Percentiles rank a stretch among this genome's conserved stretches.
phyloP scores from a whole-genome alignment of 1,139 yeast genomes.

The Yamadazyma oceani region DNA sequence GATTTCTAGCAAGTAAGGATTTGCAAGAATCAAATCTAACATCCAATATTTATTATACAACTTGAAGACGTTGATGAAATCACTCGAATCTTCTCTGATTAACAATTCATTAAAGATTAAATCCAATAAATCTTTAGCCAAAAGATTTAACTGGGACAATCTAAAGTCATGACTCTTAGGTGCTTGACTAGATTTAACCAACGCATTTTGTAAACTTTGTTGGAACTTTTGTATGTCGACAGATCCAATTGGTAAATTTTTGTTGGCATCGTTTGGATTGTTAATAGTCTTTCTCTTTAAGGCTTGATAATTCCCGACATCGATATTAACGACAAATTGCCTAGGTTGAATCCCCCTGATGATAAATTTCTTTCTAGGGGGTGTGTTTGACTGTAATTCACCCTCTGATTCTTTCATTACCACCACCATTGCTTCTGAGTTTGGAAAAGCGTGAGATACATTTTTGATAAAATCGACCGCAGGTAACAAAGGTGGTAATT shows the following conservation, averaged over 20 bases:
- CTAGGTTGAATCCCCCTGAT: constrained; percentile 78
- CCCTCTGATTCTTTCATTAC: constrained; percentile 46
- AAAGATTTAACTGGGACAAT: constrained; percentile 23
- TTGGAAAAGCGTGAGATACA: constrained; percentile 87
- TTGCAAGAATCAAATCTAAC: constrained; percentile 41
- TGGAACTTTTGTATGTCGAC: constrained; percentile 36
- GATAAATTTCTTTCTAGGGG: constrained; percentile 69
- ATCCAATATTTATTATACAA: constrained; percentile 44
- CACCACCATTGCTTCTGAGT: constrained; percentile 91
- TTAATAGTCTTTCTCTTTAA: constrained; percentile 26
- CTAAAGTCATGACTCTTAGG: constrained; percentile 6
- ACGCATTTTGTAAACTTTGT: constrained; percentile 21
- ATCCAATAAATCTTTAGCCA: constrained; percentile 25
- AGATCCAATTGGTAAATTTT: constrained; percentile 36
- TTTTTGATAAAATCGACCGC: constrained; percentile 97
- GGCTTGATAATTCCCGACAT: constrained; percentile 48
- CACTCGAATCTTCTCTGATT: constrained; percentile 21
- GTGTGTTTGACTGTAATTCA: constrained; percentile 13
- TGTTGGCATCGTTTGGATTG: constrained; percentile 17
- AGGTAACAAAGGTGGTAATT: constrained; percentile 67
- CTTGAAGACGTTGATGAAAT: constrained; percentile 33
- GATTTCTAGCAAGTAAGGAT: constrained; percentile 41
- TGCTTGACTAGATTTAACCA: constrained; percentile 3
- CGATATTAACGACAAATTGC: constrained; percentile 45
- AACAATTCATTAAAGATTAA: constrained; percentile 30